Percentiles rank a stretch among this genome's conserved stretches.
These are phyloP conservation scores for Vaccinium myrtillus DNA, from an alignment of 148 eudicot species.

Conservation along the genomic window DNA sequence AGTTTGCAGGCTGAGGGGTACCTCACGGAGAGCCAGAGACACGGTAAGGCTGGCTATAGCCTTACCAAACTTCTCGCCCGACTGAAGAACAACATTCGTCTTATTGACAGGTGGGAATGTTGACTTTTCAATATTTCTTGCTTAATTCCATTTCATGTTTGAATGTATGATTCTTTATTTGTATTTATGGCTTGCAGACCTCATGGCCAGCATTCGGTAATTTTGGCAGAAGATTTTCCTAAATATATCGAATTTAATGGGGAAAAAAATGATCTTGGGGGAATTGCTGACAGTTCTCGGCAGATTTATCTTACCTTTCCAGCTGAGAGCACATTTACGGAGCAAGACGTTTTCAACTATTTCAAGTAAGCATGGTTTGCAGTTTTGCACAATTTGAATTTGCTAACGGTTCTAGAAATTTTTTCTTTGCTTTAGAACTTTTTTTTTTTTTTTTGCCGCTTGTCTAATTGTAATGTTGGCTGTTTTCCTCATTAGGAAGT, in stretches of 20 bases:
- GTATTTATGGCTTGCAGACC: slow-evolving; percentile 33
- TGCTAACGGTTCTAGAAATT: neutral
- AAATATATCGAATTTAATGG: slow-evolving; percentile 35
- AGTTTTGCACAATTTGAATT: neutral
- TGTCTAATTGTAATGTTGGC: neutral
- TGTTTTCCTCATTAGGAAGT: slow-evolving; percentile 34
- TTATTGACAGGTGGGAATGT: slow-evolving; percentile 46
- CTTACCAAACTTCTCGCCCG: slow-evolving; percentile 64
- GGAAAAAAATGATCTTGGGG: slow-evolving; percentile 47
- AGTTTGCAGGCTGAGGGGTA: slow-evolving; percentile 60
- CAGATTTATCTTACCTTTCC: slow-evolving; percentile 68
- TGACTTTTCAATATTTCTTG: neutral
- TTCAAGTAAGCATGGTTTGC: slow-evolving; percentile 35
- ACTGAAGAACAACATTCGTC: slow-evolving; percentile 44
- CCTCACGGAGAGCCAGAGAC: slow-evolving; percentile 61
- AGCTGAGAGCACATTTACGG: slow-evolving; percentile 53
- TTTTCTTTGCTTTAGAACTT: neutral
- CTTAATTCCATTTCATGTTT: neutral
- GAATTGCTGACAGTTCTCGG: slow-evolving; percentile 41
- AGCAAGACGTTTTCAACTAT: slow-evolving; percentile 56
- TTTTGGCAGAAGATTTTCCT: slow-evolving; percentile 49
- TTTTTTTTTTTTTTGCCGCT: neutral
- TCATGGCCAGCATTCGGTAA: slow-evolving; percentile 61
- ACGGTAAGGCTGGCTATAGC: slow-evolving; percentile 59
- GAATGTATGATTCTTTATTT: neutral